Evolutionary conservation across 2,329 filamentous ascomycete genomes (phyloP).

Genomic region (Rugonectria rugulosa): DNA sequence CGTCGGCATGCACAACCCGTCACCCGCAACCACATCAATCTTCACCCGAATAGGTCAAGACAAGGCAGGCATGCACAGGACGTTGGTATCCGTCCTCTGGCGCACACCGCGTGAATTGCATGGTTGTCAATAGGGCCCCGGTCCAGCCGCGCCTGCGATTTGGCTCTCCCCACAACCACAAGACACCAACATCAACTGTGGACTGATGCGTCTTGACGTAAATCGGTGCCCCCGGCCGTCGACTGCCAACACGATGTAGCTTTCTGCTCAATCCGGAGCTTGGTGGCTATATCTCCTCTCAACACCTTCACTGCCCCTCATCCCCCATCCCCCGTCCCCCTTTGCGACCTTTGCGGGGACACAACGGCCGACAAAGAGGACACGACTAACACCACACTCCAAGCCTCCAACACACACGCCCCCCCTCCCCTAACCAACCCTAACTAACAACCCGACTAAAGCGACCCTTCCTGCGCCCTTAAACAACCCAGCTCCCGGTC

Average conservation of each 20-base stretch:
- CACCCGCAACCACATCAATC: conserved; percentile 21
- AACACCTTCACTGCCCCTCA: conserved; percentile 31
- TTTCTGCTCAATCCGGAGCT: conserved; percentile 37
- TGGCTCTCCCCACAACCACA: conserved; percentile 28
- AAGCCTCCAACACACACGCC: conserved; percentile 33
- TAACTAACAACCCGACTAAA: conserved; percentile 31
- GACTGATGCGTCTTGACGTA: conserved; percentile 42
- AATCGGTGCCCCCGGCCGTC: conserved; percentile 27
- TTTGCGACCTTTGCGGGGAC: conserved; percentile 37
- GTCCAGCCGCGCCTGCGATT: conserved; percentile 31
- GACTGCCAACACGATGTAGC: conserved; percentile 35
- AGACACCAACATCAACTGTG: conserved; percentile 28
- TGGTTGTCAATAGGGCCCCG: conserved; percentile 20
- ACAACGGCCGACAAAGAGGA: conserved; percentile 29
- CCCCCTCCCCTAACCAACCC: conserved; percentile 35
- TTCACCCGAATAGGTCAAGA: conserved; percentile 24
- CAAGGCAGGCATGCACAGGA: conserved; percentile 28
- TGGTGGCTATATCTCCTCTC: conserved; percentile 35
- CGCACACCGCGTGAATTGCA: conserved; percentile 30
- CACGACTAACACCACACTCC: conserved; percentile 36
- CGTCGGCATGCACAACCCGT: conserved; percentile 10
- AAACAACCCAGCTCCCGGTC: conserved; percentile 34
- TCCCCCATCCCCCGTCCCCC: conserved; percentile 22
- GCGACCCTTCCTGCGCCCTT: conserved; percentile 34
- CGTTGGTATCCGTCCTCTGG: conserved; percentile 22